Evolutionary conservation across 192 early-diverging fungal species (phyloP).

Genomic region (Coemansia sp.): DNA sequence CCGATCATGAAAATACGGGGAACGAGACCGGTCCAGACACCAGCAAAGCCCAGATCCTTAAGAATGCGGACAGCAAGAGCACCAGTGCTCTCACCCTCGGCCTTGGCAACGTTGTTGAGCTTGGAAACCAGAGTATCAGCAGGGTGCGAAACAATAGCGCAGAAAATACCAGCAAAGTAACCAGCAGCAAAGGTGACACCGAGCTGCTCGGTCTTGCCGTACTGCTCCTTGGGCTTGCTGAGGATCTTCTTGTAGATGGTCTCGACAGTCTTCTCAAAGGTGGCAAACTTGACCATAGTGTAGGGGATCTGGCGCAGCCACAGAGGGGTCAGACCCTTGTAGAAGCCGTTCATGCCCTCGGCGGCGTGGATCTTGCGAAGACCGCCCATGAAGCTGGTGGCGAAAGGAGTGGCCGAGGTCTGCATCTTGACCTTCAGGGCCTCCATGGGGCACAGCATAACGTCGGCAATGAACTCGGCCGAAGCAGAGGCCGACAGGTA

Average conservation of each 20-base stretch:
- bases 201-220: constrained; percentile 72
- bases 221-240: constrained; percentile 68
- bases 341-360: constrained; percentile 72
- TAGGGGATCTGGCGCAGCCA: constrained; percentile 85
- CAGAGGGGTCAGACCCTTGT: constrained; percentile 71
- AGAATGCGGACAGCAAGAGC: constrained; percentile 52
- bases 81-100: constrained; percentile 60
- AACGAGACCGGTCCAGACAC: constrained; percentile 79
- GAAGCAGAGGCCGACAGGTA: constrained; percentile 75
- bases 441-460: constrained; percentile 83
- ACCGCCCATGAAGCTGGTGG: constrained; percentile 67
- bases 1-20: constrained; percentile 93
- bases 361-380: constrained; percentile 59
- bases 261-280: constrained; percentile 78
- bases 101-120: constrained; percentile 64
- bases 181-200: constrained; percentile 82
- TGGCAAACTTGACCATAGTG: constrained; percentile 85
- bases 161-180: constrained; percentile 85
- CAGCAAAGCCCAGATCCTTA: constrained; percentile 66
- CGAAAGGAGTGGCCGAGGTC: constrained; percentile 75
- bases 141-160: constrained; percentile 89
- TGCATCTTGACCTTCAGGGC: constrained; percentile 87
- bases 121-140: constrained; percentile 82
- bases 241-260: constrained; percentile 65
- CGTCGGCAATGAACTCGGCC: constrained; percentile 81